These are phyloP conservation scores for Rehmannia glutinosa DNA, from an alignment of 257 asterid genomes.

Conservation along the genomic window DNA sequence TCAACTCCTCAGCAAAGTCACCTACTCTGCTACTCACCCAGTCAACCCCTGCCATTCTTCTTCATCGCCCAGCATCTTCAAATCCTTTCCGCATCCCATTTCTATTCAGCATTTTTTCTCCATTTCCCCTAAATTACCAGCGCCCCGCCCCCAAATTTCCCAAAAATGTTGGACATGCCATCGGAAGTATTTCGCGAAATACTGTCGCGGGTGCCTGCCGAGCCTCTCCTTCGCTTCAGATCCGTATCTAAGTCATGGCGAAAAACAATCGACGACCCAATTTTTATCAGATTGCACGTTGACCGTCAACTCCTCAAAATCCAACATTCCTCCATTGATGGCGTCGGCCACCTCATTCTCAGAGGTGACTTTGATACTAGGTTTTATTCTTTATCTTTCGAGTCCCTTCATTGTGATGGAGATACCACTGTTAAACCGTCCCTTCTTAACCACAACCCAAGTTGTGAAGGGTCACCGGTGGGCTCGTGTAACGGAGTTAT, in stretches of 20 bases:
- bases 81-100: no score
- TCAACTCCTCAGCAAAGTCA: neutral
- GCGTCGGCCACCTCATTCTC: slow-evolving; percentile 22
- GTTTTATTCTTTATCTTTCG: slow-evolving; percentile 11
- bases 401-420: slow-evolving; percentile 2
- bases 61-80: no score
- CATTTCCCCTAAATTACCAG: no score
- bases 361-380: slow-evolving; percentile 16
- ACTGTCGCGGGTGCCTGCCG: slow-evolving; percentile 18
- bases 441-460: neutral
- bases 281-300: slow-evolving; percentile 18
- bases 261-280: slow-evolving; percentile 19
- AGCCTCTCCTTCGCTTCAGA: slow-evolving; percentile 18
- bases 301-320: slow-evolving; percentile 13
- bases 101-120: no score
- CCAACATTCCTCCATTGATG: slow-evolving; percentile 9
- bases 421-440: neutral
- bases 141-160: no score
- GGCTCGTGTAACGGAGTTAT: slow-evolving; percentile 27
- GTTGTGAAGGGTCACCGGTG: neutral
- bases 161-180: neutral
- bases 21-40: no score
- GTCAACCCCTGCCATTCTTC: no score
- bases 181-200: slow-evolving; percentile 20
- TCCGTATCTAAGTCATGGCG: slow-evolving; percentile 26